Conservation (phyloP, 164 flowering plant genomes). For the Umbellularia californica region DNA sequence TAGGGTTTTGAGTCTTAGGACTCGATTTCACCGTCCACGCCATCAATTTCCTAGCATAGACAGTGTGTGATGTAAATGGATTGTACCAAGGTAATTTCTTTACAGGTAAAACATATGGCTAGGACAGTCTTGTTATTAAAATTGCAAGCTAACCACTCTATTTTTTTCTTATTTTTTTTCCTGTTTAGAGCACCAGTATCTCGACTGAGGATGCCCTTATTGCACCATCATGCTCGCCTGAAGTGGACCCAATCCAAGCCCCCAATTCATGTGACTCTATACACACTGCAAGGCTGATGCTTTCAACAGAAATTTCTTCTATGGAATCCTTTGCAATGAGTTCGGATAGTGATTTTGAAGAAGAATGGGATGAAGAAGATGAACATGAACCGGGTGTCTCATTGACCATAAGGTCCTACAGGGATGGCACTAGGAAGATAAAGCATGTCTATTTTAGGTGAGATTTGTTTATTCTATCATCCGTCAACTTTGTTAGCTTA, state of each 20-base stretch:
- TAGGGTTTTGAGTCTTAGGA: too few species aligned
- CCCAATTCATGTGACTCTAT: background rate
- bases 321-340: background rate
- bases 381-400: background rate
- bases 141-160: background rate
- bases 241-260: background rate
- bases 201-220: background rate
- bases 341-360: background rate
- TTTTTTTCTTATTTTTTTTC: background rate
- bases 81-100: background rate
- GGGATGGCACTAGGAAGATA: slow-evolving; percentile 2
- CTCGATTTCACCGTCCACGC: too few species aligned
- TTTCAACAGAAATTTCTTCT: background rate
- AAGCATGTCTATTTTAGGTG: background rate
- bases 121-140: background rate
- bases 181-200: background rate
- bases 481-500: too few species aligned
- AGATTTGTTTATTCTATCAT: background rate
- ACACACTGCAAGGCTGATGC: background rate
- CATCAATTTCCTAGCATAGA: too few species aligned
- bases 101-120: background rate
- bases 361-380: slow-evolving; percentile 4
- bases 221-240: background rate
- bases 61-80: background rate
- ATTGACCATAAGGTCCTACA: background rate